phyloP scores from a whole-genome alignment of 441 rosid genomes.

The Breynia disticha region DNA sequence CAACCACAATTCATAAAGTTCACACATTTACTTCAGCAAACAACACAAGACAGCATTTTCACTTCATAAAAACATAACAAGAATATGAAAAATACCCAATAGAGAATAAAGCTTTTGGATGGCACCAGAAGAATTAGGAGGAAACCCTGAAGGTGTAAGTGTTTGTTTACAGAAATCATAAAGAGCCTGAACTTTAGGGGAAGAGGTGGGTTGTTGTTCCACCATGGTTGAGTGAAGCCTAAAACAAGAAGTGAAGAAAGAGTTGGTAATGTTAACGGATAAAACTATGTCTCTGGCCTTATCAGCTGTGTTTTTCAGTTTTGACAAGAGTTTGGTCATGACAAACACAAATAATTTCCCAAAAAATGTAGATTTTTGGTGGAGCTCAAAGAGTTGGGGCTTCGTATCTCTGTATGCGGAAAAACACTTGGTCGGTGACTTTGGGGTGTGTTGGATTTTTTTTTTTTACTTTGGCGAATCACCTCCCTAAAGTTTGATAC shows the following conservation, averaged over 20 bases:
- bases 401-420: too few relatives aligned
- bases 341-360: not conserved
- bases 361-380: too few relatives aligned
- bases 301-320: constrained; percentile 36
- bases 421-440: too few relatives aligned
- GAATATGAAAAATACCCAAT: constrained; percentile 44
- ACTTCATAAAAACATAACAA: not conserved
- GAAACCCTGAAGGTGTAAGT: constrained; percentile 36
- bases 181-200: constrained; percentile 50
- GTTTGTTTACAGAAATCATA: constrained; percentile 52
- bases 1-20: not conserved
- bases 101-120: constrained; percentile 46
- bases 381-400: too few relatives aligned
- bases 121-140: constrained; percentile 41
- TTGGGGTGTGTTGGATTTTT: too few relatives aligned
- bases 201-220: constrained; percentile 14
- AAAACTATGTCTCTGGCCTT: constrained; percentile 25
- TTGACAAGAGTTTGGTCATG: constrained; percentile 17
- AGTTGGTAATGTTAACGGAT: constrained; percentile 8
- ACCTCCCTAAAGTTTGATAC: too few relatives aligned
- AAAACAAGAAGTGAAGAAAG: constrained; percentile 9
- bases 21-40: not conserved
- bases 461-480: too few relatives aligned
- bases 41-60: not conserved
- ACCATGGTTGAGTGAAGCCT: constrained; percentile 33